phyloP scores from a whole-genome alignment of 768 basidiomycete species.

The Cyathus striatus region DNA sequence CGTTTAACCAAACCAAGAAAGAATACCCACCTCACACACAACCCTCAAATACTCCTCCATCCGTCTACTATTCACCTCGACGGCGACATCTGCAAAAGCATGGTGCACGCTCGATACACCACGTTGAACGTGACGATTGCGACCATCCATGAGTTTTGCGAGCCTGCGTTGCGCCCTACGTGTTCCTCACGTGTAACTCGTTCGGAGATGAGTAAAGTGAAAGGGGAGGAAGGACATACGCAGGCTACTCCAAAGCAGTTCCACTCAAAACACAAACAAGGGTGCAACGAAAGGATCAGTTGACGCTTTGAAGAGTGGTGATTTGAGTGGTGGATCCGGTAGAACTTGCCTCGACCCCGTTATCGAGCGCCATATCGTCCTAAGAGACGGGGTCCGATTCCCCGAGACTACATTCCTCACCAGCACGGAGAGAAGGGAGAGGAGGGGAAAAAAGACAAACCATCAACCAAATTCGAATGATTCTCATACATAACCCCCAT shows the following conservation, averaged over 20 bases:
- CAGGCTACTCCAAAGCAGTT: conserved; percentile 41
- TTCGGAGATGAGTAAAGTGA: neutral
- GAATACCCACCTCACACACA: conserved; percentile 65
- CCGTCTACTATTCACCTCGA: conserved; percentile 53
- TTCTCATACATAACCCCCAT: conserved; percentile 57
- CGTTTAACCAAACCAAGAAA: too few relatives aligned
- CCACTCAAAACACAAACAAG: conserved; percentile 52
- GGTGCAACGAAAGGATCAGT: conserved; percentile 74
- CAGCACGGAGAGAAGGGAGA: neutral
- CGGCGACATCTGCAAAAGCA: conserved; percentile 88
- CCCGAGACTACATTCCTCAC: conserved; percentile 45
- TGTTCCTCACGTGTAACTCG: neutral
- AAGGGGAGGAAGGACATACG: conserved; percentile 51
- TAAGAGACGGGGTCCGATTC: conserved; percentile 54
- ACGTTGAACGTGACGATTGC: conserved; percentile 76
- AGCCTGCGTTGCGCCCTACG: conserved; percentile 51
- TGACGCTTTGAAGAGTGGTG: conserved; percentile 34
- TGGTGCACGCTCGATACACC: conserved; percentile 80
- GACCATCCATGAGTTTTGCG: conserved; percentile 82
- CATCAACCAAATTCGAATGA: conserved; percentile 57
- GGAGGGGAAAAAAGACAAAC: conserved; percentile 40
- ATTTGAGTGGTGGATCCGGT: conserved; percentile 27
- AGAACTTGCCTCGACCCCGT: conserved; percentile 25
- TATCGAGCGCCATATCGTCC: conserved; percentile 41
- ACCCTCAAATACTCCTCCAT: conserved; percentile 81